Percentiles rank a stretch among this genome's conserved stretches.
Evolutionary conservation across 352 stramenopile genomes (phyloP).

Genomic region (Globisporangium cystogenes): DNA sequence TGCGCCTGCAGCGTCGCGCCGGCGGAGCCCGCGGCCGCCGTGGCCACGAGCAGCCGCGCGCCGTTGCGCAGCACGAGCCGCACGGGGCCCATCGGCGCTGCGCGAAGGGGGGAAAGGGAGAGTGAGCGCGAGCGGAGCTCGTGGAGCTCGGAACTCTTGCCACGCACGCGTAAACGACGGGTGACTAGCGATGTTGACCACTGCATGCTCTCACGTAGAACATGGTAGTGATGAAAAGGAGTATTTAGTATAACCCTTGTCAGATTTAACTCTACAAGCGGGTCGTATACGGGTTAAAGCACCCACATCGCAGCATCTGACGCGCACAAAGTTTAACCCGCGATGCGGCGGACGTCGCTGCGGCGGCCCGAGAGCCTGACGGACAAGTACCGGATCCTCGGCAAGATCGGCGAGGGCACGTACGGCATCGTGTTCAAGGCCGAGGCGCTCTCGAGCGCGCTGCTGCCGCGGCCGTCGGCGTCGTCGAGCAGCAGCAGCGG

Average conservation of each 20-base stretch:
- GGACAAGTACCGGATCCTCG: conserved; percentile 81
- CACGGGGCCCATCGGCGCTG: conserved; percentile 9
- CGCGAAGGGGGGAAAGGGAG: background rate
- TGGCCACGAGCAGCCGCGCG: conserved; percentile 49
- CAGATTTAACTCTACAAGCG: too few species aligned
- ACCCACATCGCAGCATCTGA: too few species aligned
- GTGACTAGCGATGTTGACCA: conserved; percentile 1
- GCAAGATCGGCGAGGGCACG: conserved; percentile 87
- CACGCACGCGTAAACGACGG: background rate
- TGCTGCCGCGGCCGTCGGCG: conserved; percentile 25
- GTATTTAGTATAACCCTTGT: too few species aligned
- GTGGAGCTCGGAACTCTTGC: background rate
- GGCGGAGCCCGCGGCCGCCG: conserved; percentile 32
- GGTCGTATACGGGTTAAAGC: too few species aligned
- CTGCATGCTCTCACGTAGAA: background rate
- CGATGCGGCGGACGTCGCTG: conserved; percentile 57
- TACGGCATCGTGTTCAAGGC: conserved; percentile 90
- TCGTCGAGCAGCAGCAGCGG: background rate
- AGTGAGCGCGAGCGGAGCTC: background rate
- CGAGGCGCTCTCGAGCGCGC: conserved; percentile 48
- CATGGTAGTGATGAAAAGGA: background rate
- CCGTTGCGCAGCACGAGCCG: conserved; percentile 48
- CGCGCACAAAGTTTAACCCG: too few species aligned
- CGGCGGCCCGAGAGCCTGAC: conserved; percentile 65
- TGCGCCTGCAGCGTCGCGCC: conserved; percentile 56